Evolutionary conservation across 2,329 filamentous ascomycete genomes (phyloP).

Genomic region (Fusarium sp.): DNA sequence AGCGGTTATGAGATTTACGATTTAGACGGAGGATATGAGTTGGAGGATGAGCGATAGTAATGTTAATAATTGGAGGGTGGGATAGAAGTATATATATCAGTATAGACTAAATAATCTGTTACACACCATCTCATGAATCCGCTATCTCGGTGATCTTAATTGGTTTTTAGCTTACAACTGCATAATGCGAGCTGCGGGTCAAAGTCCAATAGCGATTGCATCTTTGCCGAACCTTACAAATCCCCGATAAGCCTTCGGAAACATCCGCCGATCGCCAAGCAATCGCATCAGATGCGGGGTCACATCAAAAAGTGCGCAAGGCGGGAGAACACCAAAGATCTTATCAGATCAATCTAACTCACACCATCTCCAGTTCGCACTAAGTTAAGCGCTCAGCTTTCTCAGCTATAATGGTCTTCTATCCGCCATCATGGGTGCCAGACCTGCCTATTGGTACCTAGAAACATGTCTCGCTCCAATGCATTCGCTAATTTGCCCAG

Average conservation of each 20-base stretch:
- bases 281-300: background rate
- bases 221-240: no score
- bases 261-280: background rate
- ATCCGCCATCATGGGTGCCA: slow-evolving; percentile 18
- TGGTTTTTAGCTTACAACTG: fast-evolving
- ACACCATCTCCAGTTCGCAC: background rate
- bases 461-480: fast-evolving
- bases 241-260: background rate
- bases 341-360: slow-evolving; percentile 4
- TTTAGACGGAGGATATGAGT: background rate
- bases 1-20: background rate
- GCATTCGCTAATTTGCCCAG: background rate
- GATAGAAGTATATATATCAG: background rate
- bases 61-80: background rate
- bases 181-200: fast-evolving
- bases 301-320: background rate
- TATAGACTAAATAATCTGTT: slow-evolving; percentile 1
- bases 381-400: fast-evolving
- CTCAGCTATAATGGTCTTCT: background rate
- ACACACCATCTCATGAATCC: background rate
- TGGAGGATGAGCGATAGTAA: background rate
- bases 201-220: no score
- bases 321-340: background rate
- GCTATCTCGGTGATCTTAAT: background rate
- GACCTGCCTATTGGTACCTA: background rate